A percentile compares a stretch with the other conserved stretches of the same genome.
These are phyloP conservation scores for Auxenochlorella pyrenoidosa DNA, from an alignment of 139 green algal genomes.

Conservation along the genomic window DNA sequence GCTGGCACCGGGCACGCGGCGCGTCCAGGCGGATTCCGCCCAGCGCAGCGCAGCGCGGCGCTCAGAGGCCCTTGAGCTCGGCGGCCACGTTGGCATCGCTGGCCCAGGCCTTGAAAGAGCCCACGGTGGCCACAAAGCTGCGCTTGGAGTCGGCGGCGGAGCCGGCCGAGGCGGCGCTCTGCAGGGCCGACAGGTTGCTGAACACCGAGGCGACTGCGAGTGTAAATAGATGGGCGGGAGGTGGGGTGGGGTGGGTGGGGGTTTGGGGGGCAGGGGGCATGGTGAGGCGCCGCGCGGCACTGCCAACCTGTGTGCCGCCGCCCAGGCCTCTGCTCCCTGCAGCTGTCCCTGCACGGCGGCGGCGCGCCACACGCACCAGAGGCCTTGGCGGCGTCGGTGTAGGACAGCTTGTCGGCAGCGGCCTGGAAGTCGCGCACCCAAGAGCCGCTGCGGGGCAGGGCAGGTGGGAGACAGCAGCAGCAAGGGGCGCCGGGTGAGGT, in stretches of 20 bases:
- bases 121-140: constrained; percentile 58
- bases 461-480: no score
- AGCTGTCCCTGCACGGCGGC: background rate
- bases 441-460: constrained; percentile 33
- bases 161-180: constrained; percentile 23
- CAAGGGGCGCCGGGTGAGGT: no score
- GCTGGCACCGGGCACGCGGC: no score
- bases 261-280: no score
- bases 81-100: constrained; percentile 45
- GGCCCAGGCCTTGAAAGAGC: constrained; percentile 58
- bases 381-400: constrained; percentile 8
- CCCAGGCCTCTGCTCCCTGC: background rate
- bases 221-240: no score
- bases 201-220: background rate
- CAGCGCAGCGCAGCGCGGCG: no score
- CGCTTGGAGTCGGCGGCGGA: constrained; percentile 56
- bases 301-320: no score
- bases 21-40: no score
- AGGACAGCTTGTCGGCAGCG: constrained; percentile 23
- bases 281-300: background rate
- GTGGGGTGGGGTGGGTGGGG: background rate
- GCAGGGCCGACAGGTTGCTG: constrained; percentile 47
- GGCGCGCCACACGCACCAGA: background rate
- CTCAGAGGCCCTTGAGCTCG: constrained; percentile 57
- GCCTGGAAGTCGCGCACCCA: constrained; percentile 65